Conservation (phyloP, 2,329 filamentous ascomycete genomes). For the Chaetomium globosum region DNA sequence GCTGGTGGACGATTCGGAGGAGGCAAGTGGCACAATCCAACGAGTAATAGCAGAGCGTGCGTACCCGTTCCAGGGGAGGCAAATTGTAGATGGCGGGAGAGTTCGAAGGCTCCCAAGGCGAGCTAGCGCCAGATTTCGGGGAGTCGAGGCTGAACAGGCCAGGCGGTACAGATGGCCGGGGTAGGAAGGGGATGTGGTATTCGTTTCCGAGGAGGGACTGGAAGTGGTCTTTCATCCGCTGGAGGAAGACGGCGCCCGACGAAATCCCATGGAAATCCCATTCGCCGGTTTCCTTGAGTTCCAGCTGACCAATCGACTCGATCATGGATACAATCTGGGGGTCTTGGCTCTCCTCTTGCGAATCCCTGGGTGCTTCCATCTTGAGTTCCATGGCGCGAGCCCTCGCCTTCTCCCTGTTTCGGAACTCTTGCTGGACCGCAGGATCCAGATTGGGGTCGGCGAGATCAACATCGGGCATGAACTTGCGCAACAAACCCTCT, state of each 20-base stretch:
- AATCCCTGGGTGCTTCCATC: slow-evolving; percentile 40
- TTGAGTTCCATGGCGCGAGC: slow-evolving; percentile 49
- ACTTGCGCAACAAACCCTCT: slow-evolving; percentile 74
- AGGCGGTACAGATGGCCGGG: slow-evolving; percentile 52
- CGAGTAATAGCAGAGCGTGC: slow-evolving; percentile 57
- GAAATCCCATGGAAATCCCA: slow-evolving; percentile 96
- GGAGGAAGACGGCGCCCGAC: slow-evolving; percentile 85
- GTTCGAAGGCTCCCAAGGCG: slow-evolving; percentile 61
- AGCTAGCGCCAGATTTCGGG: slow-evolving; percentile 65
- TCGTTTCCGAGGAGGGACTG: slow-evolving; percentile 72
- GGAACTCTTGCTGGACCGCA: slow-evolving; percentile 70
- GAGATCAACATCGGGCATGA: slow-evolving; percentile 82
- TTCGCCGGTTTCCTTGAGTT: slow-evolving; percentile 86
- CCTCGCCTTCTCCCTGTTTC: slow-evolving; percentile 57
- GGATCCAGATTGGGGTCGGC: slow-evolving; percentile 83
- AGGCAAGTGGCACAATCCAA: slow-evolving; percentile 61
- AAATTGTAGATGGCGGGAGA: slow-evolving; percentile 64
- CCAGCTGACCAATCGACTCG: slow-evolving; percentile 84
- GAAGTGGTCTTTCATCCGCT: slow-evolving; percentile 84
- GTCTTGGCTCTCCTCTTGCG: slow-evolving; percentile 57
- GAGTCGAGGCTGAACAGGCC: slow-evolving; percentile 67
- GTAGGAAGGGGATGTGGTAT: slow-evolving; percentile 61
- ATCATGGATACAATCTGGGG: slow-evolving; percentile 91
- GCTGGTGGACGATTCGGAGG: slow-evolving; percentile 74
- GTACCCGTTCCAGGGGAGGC: slow-evolving; percentile 63